Evolutionary conservation across 805 yeast genomes (phyloP).

Genomic region (Blastobotrys terrestris): DNA sequence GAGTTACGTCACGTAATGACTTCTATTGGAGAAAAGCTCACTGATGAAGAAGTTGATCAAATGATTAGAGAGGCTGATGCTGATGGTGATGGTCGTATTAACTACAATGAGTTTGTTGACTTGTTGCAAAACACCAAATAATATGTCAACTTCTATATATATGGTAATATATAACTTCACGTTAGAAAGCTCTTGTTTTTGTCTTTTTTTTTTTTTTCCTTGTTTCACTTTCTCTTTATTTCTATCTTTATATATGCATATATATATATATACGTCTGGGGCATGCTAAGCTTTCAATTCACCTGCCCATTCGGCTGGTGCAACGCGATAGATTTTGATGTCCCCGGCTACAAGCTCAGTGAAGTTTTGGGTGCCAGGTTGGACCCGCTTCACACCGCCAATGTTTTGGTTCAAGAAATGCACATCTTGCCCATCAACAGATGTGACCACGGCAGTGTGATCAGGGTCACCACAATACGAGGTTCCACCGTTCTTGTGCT

Average conservation of each 20-base stretch:
- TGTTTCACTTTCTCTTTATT: neutral
- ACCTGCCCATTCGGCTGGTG: slow-evolving; percentile 30
- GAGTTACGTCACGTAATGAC: slow-evolving; percentile 96
- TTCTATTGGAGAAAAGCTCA: slow-evolving; percentile 92
- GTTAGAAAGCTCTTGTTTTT: neutral
- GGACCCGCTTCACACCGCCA: slow-evolving; percentile 27
- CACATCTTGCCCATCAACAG: slow-evolving; percentile 17
- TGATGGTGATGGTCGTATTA: slow-evolving; percentile 90
- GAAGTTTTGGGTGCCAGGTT: slow-evolving; percentile 26
- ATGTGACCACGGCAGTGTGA: slow-evolving; percentile 32
- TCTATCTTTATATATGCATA: no score
- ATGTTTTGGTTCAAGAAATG: slow-evolving; percentile 30
- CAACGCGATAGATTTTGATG: slow-evolving; percentile 29
- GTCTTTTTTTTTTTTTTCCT: neutral
- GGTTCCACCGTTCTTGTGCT: slow-evolving; percentile 10
- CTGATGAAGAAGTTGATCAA: slow-evolving; percentile 95
- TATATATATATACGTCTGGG: neutral
- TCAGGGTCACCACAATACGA: slow-evolving; percentile 29
- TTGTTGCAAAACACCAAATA: slow-evolving; percentile 39
- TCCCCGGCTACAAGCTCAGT: slow-evolving; percentile 26
- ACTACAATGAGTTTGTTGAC: slow-evolving; percentile 93
- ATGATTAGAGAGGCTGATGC: slow-evolving; percentile 90
- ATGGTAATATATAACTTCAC: neutral
- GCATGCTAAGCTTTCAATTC: slow-evolving; percentile 12
- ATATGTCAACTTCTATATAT: neutral